phyloP scores from a whole-genome alignment of 2,329 filamentous ascomycete species.

The Pyrenophora teres region DNA sequence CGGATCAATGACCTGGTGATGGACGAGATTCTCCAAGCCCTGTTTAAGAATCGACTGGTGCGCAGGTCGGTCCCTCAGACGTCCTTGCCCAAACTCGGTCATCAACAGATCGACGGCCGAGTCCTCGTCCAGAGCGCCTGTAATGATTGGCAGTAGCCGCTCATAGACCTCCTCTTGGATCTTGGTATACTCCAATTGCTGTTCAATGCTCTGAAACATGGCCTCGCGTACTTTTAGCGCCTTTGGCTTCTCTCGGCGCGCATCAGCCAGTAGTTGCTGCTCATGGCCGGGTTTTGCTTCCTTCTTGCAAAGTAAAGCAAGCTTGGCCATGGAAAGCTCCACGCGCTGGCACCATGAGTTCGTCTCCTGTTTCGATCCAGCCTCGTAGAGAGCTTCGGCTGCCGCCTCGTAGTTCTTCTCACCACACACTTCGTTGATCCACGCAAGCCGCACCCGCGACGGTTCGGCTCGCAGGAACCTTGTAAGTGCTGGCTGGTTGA shows the following conservation, averaged over 20 bases:
- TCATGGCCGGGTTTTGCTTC: constrained; percentile 53
- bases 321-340: constrained; percentile 85
- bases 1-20: constrained; percentile 67
- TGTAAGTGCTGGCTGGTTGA: constrained; percentile 74
- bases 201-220: constrained; percentile 53
- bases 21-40: constrained; percentile 70
- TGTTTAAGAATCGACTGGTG: constrained; percentile 74
- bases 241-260: constrained; percentile 33
- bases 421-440: constrained; percentile 89
- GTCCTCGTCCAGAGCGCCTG: constrained; percentile 75
- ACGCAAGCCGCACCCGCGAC: constrained; percentile 77
- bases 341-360: constrained; percentile 93
- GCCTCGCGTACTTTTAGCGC: constrained; percentile 48
- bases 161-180: constrained; percentile 80
- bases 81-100: constrained; percentile 63
- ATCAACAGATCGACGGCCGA: constrained; percentile 78
- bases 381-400: constrained; percentile 69
- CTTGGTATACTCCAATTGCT: constrained; percentile 69
- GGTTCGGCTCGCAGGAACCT: constrained; percentile 75
- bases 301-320: constrained; percentile 59
- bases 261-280: constrained; percentile 50
- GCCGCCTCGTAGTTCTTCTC: constrained; percentile 78
- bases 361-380: constrained; percentile 73
- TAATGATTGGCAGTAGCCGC: constrained; percentile 70
- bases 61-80: constrained; percentile 64